Percentiles rank a stretch among this genome's conserved stretches.
These are phyloP conservation scores for Physcomitrellopsis africana DNA, from an alignment of 225 moss, liverwort and hornwort genomes.

Conservation along the genomic window DNA sequence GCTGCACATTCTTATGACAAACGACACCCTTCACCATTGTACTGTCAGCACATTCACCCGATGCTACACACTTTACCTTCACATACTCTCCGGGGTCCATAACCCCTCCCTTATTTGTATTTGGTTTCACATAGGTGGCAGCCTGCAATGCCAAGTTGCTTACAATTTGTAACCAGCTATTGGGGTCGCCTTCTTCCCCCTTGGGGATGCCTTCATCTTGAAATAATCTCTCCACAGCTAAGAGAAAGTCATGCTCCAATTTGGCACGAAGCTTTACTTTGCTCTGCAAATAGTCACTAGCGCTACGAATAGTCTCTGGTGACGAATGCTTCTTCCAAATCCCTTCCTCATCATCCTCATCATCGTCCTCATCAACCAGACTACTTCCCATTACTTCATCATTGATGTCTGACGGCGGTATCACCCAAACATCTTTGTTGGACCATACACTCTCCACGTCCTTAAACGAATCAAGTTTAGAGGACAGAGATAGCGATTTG, in stretches of 20 bases:
- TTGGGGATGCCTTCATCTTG: constrained; percentile 58
- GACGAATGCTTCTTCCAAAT: constrained; percentile 56
- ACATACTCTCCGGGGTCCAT: constrained; percentile 91
- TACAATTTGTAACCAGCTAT: constrained; percentile 86
- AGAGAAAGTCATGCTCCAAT: constrained; percentile 68
- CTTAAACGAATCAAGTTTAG: constrained; percentile 47
- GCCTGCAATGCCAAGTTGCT: constrained; percentile 77
- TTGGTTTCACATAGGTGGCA: constrained; percentile 84
- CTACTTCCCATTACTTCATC: constrained; percentile 62
- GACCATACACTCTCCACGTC: constrained; percentile 64
- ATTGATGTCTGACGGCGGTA: constrained; percentile 61
- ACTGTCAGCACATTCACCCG: constrained; percentile 78
- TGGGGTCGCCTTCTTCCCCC: constrained; percentile 69
- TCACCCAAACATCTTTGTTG: constrained; percentile 68
- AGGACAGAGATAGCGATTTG: constrained; percentile 39
- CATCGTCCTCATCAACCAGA: constrained; percentile 59
- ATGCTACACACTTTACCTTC: constrained; percentile 92
- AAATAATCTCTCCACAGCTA: constrained; percentile 73
- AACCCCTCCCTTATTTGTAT: constrained; percentile 68
- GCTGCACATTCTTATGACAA: constrained; percentile 85
- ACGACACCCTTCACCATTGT: constrained; percentile 84
- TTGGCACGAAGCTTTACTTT: constrained; percentile 63
- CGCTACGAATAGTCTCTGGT: constrained; percentile 56
- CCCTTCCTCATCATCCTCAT: constrained; percentile 71
- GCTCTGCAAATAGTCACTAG: constrained; percentile 56